Evolutionary conservation across 768 basidiomycete species (phyloP), one percentile per base, ranked within the genome.

Genomic region (Agaricus subrufescens): DNA sequence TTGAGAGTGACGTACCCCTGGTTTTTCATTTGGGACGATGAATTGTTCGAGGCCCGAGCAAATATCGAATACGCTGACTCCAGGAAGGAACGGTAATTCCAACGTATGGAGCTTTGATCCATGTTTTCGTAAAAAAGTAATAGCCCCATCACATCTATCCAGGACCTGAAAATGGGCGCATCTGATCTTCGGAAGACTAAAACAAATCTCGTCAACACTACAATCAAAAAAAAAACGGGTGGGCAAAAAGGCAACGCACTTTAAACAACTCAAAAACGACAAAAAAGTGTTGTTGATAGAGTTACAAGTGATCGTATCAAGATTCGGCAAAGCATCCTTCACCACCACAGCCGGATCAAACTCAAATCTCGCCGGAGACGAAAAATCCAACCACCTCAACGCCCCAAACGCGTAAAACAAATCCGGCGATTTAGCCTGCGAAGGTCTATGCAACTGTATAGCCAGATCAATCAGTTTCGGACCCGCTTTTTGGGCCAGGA

Each of bases 31-130:
- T 19, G 53, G 53, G 15, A 54, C 15, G 9, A n/a, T 15, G 27
- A 54, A 47, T 39, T 26, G 11, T 27, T 30, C 25, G 39, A 54
- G 53, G 19, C 30, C 40, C 14, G 53, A 38, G 39, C 46, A 54
- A 27, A 39, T 40, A 27, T 54, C 53, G 19, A 54, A 54, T 11
- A 54, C 46, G 7, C 53, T 47, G 23, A 54, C 37, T n/a, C 46
- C 53, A 11, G 53, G 53, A 15, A 54, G 45, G 46, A 54, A 54
- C 9, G 46, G 37, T 12, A 46, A n/a, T 47, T 48, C 53, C n/a
- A 54, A 26, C 30, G 37, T 25, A 14, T 9, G 19, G 4, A 54
- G 7, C 15, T 54, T 54, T 14, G n/a, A 26, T 8, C 53, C 53
- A 25, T 54, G 53, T 10, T 47, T 46, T 40, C 46, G 53, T 3